Conservation (phyloP, 2,329 filamentous ascomycete genomes). For the Neonectria ditissima region DNA sequence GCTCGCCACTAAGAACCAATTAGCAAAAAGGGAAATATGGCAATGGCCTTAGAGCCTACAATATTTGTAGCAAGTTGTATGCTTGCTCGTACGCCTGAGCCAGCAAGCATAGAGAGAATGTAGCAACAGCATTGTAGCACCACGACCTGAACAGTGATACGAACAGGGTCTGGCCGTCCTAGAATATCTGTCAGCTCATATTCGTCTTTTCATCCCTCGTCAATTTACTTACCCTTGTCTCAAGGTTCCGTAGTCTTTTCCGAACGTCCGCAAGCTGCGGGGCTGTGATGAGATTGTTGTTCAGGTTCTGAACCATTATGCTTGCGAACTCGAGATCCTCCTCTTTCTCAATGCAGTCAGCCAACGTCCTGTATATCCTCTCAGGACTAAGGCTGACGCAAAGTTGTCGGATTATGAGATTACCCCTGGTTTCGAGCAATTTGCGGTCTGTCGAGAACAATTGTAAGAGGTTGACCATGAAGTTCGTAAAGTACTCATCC, state of each 20-base stretch:
- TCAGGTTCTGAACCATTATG: conserved; percentile 99
- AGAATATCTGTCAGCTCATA: conserved; percentile 23
- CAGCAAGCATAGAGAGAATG: conserved; percentile 93
- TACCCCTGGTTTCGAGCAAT: conserved; percentile 90
- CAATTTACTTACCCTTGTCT: conserved; percentile 73
- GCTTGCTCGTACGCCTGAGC: conserved; percentile 98
- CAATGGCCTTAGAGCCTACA: conserved; percentile 66
- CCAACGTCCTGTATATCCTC: conserved; percentile 93
- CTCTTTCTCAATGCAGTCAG: conserved; percentile 96
- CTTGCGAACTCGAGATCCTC: conserved; percentile 98
- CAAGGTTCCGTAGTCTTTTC: conserved; percentile 89
- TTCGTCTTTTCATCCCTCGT: neutral
- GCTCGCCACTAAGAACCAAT: conserved; percentile 76
- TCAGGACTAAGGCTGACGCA: conserved; percentile 94
- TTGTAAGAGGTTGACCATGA: conserved; percentile 97
- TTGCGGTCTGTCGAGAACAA: conserved; percentile 95
- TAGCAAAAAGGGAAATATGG: conserved; percentile 2
- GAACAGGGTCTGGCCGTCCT: conserved; percentile 96
- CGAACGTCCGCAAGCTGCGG: conserved; percentile 92
- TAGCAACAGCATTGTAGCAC: conserved; percentile 98
- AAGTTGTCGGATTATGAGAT: conserved; percentile 94
- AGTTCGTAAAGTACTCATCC: conserved; percentile 96
- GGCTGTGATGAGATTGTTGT: conserved; percentile 98
- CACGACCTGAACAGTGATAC: conserved; percentile 94
- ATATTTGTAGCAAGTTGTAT: conserved; percentile 94